Conservation (phyloP, 352 stramenopile species). For the Globisporangium yorkense region DNA sequence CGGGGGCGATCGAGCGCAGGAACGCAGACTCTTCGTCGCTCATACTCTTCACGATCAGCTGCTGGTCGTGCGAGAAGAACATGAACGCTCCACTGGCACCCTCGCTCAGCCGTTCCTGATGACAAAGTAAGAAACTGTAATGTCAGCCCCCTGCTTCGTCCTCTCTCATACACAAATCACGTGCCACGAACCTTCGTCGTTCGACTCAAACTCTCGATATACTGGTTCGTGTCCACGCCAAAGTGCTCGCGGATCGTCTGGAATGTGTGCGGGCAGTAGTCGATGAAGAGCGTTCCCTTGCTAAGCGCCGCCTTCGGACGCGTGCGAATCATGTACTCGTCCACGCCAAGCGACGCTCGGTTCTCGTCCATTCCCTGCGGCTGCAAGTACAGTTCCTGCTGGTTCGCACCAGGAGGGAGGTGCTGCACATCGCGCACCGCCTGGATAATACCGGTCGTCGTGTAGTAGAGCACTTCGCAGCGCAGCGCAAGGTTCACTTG, state of each 20-base stretch:
- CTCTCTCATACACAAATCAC: background rate
- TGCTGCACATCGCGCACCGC: conserved; percentile 70
- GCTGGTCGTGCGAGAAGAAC: conserved; percentile 87
- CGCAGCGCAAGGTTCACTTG: conserved; percentile 83
- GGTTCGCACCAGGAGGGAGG: conserved; percentile 51
- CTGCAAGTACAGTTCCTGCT: conserved; percentile 77
- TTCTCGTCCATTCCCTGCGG: conserved; percentile 76
- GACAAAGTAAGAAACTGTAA: background rate
- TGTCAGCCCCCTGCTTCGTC: background rate
- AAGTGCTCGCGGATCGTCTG: conserved; percentile 84
- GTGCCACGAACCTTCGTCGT: conserved; percentile 50
- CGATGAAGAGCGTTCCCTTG: conserved; percentile 84
- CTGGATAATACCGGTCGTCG: conserved; percentile 85
- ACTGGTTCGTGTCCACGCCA: conserved; percentile 75
- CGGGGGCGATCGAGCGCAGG: conserved; percentile 68
- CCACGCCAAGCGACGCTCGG: conserved; percentile 64
- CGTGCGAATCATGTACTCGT: conserved; percentile 83
- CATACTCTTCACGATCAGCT: conserved; percentile 89
- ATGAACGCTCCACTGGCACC: conserved; percentile 84
- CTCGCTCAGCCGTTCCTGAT: conserved; percentile 72
- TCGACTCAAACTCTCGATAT: conserved; percentile 76
- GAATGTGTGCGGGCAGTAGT: conserved; percentile 84
- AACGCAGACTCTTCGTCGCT: conserved; percentile 82
- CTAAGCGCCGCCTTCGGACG: conserved; percentile 59
- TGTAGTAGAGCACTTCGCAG: conserved; percentile 86